Conservation (phyloP, 139 green algal genomes). For the Zygnema circumcarinatum region DNA sequence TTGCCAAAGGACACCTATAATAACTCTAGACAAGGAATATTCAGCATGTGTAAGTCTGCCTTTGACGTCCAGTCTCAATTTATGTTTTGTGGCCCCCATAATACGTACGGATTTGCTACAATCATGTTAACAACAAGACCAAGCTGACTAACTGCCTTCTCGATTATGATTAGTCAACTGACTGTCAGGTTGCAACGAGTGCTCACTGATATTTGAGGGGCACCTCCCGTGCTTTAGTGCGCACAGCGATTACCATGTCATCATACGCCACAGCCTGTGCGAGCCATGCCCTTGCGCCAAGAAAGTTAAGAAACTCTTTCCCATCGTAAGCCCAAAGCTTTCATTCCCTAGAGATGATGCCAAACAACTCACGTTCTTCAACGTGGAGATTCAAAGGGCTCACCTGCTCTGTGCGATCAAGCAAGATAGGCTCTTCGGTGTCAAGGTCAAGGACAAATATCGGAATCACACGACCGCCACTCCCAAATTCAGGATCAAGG, state of each 20-base stretch:
- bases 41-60: too few species aligned
- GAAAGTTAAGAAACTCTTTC: background rate
- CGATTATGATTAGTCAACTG: too few species aligned
- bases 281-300: background rate
- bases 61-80: too few species aligned
- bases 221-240: background rate
- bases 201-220: background rate
- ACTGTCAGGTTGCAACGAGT: background rate
- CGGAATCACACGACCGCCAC: constrained; percentile 27
- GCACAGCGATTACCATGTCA: constrained; percentile 59
- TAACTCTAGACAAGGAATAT: too few species aligned
- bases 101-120: too few species aligned
- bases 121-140: too few species aligned
- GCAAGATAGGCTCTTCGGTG: background rate
- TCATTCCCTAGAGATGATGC: background rate
- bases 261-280: constrained; percentile 49
- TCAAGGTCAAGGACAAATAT: constrained; percentile 49
- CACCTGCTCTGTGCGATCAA: constrained; percentile 33
- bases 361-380: too few species aligned
- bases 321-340: background rate
- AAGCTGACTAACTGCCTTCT: too few species aligned
- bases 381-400: too few species aligned
- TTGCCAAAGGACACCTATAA: too few species aligned
- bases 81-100: too few species aligned
- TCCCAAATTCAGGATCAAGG: background rate